Evolutionary conservation across 1,284 basidiomycete species (phyloP).

Genomic region (Moesziomyces parantarcticus): DNA sequence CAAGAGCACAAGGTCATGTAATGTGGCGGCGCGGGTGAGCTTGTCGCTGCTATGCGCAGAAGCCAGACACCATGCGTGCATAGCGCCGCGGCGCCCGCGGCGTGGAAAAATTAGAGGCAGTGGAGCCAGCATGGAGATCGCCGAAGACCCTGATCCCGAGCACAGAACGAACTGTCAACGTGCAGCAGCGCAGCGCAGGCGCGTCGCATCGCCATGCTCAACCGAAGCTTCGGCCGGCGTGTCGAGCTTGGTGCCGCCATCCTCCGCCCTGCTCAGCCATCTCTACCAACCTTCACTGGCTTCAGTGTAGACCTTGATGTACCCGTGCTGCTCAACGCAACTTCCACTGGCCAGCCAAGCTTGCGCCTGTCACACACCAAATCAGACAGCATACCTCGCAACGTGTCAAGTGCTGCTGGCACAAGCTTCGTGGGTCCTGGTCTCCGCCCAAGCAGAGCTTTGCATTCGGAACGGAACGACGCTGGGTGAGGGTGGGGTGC

Average conservation of each 20-base stretch:
- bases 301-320: not conserved
- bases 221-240: not conserved
- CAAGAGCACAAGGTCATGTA: not conserved
- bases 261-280: not conserved
- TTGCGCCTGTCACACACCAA: not conserved
- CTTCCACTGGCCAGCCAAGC: not conserved
- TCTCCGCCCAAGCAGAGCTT: no score
- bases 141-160: conserved; percentile 28
- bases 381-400: not conserved
- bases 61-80: not conserved
- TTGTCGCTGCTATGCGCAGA: not conserved
- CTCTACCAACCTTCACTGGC: not conserved
- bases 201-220: not conserved
- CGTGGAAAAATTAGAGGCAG: not conserved
- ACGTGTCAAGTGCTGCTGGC: not conserved
- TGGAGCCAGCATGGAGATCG: conserved; percentile 24
- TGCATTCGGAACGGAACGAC: no score
- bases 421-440: no score
- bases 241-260: not conserved
- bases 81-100: no score
- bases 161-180: not conserved
- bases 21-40: not conserved
- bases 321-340: no score
- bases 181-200: not conserved
- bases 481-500: no score